Percentiles rank a stretch among this genome's conserved stretches.
phyloP scores from a whole-genome alignment of 2,329 filamentous ascomycete species.

The Fusarium devonianum region DNA sequence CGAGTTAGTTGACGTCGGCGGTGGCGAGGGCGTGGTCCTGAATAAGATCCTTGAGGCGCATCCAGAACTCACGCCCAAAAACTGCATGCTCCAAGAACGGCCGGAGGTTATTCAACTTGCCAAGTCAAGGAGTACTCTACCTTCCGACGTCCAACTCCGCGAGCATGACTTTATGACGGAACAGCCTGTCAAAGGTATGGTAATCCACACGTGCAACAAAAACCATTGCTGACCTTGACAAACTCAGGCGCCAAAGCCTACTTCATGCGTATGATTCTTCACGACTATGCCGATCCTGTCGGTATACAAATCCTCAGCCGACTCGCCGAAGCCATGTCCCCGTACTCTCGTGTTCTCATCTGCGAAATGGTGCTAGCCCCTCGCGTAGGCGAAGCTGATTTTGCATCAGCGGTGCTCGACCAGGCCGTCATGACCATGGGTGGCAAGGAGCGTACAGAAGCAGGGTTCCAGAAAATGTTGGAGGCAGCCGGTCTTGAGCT shows the following conservation, averaged over 20 bases:
- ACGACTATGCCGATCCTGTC: conserved; percentile 43
- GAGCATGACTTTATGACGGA: conserved; percentile 43
- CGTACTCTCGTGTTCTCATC: conserved; percentile 41
- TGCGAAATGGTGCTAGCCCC: conserved; percentile 45
- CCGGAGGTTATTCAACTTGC: conserved; percentile 41
- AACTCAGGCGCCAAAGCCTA: conserved; percentile 46
- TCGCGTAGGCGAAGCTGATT: conserved; percentile 42
- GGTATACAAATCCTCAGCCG: conserved; percentile 41
- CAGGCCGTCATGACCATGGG: conserved; percentile 47
- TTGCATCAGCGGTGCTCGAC: conserved; percentile 43
- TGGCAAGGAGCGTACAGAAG: conserved; percentile 45
- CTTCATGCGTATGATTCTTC: conserved; percentile 47
- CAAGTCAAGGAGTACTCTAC: conserved; percentile 26
- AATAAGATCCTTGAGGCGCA: conserved; percentile 44
- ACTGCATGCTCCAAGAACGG: conserved; percentile 40
- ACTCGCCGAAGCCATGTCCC: conserved; percentile 41
- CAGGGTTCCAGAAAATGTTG: conserved; percentile 42
- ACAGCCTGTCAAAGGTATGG: conserved; percentile 43
- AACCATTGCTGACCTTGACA: neutral
- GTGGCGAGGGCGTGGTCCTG: conserved; percentile 42
- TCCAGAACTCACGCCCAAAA: conserved; percentile 32
- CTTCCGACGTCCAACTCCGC: conserved; percentile 29
- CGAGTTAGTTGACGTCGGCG: conserved; percentile 45
- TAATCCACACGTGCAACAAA: neutral
- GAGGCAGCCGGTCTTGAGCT: conserved; percentile 43